These are phyloP conservation scores for Alternaria longipes DNA, from an alignment of 2,329 filamentous ascomycete species.

Conservation along the genomic window DNA sequence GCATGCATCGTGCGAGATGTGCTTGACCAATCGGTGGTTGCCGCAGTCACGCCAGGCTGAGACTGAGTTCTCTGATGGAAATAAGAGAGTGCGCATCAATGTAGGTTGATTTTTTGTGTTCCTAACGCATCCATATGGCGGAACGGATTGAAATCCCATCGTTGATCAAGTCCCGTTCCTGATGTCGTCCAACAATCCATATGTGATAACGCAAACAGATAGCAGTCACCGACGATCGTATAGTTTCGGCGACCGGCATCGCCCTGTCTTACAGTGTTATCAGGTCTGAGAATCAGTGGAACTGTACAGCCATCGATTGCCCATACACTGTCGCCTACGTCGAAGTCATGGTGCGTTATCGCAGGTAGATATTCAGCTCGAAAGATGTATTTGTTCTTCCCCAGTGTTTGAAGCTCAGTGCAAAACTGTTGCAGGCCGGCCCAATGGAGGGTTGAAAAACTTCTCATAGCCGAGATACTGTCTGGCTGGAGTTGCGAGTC, in stretches of 20 bases:
- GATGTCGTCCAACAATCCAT: slow-evolving; percentile 19
- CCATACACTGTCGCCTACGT: slow-evolving; percentile 20
- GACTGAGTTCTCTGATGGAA: neutral
- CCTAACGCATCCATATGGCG: slow-evolving; percentile 18
- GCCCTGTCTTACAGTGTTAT: accelerated
- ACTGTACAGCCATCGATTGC: slow-evolving; percentile 19
- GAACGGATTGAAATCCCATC: slow-evolving; percentile 25
- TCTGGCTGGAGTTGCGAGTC: neutral
- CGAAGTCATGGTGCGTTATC: slow-evolving; percentile 8
- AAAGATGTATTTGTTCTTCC: slow-evolving; percentile 16
- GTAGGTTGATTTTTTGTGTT: slow-evolving; percentile 15
- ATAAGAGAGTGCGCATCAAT: neutral
- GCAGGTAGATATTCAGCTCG: slow-evolving; percentile 17
- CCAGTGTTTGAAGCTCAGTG: slow-evolving; percentile 11
- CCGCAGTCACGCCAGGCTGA: neutral
- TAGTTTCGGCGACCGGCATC: neutral
- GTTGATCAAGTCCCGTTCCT: slow-evolving; percentile 14
- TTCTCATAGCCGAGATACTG: neutral
- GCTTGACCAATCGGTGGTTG: neutral
- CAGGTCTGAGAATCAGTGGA: slow-evolving; percentile 16
- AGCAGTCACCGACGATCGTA: slow-evolving; percentile 16
- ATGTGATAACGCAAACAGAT: slow-evolving; percentile 20
- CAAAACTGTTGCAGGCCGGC: slow-evolving; percentile 13
- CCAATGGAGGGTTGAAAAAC: neutral
- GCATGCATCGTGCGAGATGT: neutral